These are phyloP conservation scores for Fusarium globosum DNA, from an alignment of 2,329 filamentous ascomycete species.

Conservation along the genomic window DNA sequence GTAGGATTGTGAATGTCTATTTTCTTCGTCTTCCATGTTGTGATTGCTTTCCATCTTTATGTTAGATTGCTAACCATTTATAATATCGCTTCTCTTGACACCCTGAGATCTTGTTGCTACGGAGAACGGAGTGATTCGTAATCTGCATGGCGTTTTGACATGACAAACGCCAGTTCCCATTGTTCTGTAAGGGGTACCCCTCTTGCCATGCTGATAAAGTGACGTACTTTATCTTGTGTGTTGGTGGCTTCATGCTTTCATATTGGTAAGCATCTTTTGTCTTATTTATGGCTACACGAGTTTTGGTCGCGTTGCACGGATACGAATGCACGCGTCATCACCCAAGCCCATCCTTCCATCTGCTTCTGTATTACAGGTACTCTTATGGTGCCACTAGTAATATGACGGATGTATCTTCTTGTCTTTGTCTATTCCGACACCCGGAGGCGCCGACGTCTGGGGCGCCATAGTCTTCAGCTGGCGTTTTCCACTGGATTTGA, in stretches of 20 bases:
- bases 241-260: neutral
- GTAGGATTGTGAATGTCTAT: accelerated
- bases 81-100: neutral
- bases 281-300: neutral
- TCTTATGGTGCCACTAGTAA: neutral
- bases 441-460: neutral
- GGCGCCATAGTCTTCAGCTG: neutral
- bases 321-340: neutral
- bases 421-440: neutral
- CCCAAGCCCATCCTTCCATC: neutral
- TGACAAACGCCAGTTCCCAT: neutral
- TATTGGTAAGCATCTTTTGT: neutral
- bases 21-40: neutral
- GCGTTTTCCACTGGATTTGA: too few species aligned
- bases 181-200: neutral
- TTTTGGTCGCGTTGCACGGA: neutral
- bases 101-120: neutral
- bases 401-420: neutral
- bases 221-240: neutral
- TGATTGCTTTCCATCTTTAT: neutral
- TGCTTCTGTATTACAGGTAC: neutral
- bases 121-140: neutral
- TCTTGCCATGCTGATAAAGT: neutral
- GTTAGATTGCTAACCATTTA: neutral
- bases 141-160: neutral